Evolutionary conservation across 2,329 filamentous ascomycete genomes (phyloP).

Genomic region (Colletotrichum euphorbiae): DNA sequence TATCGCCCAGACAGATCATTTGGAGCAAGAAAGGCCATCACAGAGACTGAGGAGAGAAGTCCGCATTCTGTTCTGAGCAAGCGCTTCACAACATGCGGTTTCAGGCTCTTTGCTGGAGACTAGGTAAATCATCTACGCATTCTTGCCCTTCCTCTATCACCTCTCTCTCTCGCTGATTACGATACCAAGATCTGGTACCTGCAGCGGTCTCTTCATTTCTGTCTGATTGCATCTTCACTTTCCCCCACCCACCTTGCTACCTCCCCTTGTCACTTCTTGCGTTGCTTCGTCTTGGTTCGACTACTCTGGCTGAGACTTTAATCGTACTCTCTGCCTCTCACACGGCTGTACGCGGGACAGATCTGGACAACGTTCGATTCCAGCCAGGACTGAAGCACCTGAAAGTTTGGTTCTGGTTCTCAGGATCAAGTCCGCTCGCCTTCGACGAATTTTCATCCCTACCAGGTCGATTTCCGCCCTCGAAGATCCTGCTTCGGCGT

Average conservation of each 20-base stretch:
- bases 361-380: slow-evolving; percentile 26
- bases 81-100: slow-evolving; percentile 33
- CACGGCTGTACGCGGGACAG: slow-evolving; percentile 2
- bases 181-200: slow-evolving; percentile 25
- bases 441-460: slow-evolving; percentile 24
- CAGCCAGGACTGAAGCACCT: slow-evolving; percentile 20
- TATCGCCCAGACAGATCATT: slow-evolving; percentile 23
- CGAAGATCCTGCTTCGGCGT: slow-evolving; percentile 22
- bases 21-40: slow-evolving; percentile 18
- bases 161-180: slow-evolving; percentile 8
- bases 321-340: slow-evolving; percentile 16
- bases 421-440: slow-evolving; percentile 21
- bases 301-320: slow-evolving; percentile 33
- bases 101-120: slow-evolving; percentile 33
- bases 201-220: slow-evolving; percentile 23
- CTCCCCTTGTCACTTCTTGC: slow-evolving; percentile 25
- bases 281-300: slow-evolving; percentile 19
- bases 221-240: slow-evolving; percentile 15
- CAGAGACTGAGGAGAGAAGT: slow-evolving; percentile 18
- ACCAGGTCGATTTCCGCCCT: slow-evolving; percentile 8
- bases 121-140: slow-evolving; percentile 16
- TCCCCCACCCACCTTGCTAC: slow-evolving; percentile 10
- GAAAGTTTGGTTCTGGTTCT: slow-evolving; percentile 20
- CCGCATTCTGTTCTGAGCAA: slow-evolving; percentile 23
- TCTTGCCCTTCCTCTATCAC: slow-evolving; percentile 17